Percentiles rank a stretch among this genome's conserved stretches.
phyloP scores from a whole-genome alignment of 257 asterid genomes.

The Nicotiana undulata region DNA sequence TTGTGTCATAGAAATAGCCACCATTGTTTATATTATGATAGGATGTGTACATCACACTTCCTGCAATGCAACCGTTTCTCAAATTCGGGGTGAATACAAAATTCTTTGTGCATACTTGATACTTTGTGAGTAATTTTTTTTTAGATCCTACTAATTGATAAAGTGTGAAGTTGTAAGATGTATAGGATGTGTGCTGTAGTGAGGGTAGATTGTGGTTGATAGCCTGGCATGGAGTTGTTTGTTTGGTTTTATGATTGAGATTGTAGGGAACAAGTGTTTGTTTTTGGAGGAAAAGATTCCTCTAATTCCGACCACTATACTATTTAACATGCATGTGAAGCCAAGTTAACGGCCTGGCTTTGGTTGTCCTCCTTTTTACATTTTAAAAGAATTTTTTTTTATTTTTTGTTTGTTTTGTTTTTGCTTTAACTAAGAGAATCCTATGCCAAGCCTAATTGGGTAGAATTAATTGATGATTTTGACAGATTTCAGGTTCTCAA shows the following conservation, averaged over 20 bases:
- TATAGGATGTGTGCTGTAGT: neutral
- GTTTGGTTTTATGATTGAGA: neutral
- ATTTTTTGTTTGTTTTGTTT: neutral
- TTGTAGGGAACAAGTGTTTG: neutral
- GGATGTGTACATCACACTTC: too few species aligned
- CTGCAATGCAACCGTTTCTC: too few species aligned
- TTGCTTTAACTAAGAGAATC: neutral
- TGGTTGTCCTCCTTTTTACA: neutral
- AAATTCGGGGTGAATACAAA: fast-evolving
- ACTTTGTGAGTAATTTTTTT: too few species aligned
- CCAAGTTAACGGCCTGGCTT: neutral
- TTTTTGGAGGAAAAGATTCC: neutral
- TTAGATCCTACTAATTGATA: neutral
- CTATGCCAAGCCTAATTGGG: neutral
- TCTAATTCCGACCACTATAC: neutral
- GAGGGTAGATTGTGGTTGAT: neutral
- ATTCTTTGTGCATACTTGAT: too few species aligned
- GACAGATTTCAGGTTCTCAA: neutral
- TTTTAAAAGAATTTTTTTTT: neutral
- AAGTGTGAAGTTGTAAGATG: neutral
- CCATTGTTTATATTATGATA: too few species aligned
- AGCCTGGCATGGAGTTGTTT: neutral
- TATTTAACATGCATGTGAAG: neutral
- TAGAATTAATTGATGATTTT: neutral
- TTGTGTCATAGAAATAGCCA: too few species aligned